A percentile compares a stretch with the other conserved stretches of the same genome.
Conservation (phyloP, 1,139 yeast genomes). For the Protomyces inundatus region DNA sequence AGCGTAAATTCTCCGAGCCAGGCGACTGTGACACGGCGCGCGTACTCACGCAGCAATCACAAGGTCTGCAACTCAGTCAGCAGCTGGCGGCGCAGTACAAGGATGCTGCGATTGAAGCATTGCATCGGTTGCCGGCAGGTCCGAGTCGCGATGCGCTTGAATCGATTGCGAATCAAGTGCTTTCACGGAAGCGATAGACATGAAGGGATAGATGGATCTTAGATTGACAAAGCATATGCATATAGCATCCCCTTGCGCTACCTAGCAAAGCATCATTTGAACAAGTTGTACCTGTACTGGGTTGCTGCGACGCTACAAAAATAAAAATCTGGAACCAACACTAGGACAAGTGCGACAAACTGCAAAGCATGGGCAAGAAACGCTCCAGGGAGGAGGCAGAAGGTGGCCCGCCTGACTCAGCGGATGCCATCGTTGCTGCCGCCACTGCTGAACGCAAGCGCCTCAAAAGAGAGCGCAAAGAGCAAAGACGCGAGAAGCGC, state of each 20-base stretch:
- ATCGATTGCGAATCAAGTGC: slow-evolving; percentile 72
- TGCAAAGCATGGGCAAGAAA: too few relatives aligned
- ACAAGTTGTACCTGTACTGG: too few relatives aligned
- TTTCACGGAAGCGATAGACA: slow-evolving; percentile 65
- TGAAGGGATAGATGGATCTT: background rate
- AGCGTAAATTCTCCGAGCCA: slow-evolving; percentile 68
- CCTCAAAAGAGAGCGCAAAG: background rate
- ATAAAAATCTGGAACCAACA: too few relatives aligned
- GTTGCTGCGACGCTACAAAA: too few relatives aligned
- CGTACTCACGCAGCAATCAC: slow-evolving; percentile 60
- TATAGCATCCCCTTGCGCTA: too few relatives aligned
- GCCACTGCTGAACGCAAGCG: background rate
- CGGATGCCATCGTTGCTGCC: background rate
- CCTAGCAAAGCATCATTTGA: too few relatives aligned
- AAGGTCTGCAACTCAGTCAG: slow-evolving; percentile 74
- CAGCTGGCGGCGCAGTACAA: slow-evolving; percentile 74
- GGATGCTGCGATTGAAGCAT: slow-evolving; percentile 63
- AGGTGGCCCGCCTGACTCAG: too few relatives aligned
- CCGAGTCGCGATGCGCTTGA: slow-evolving; percentile 86
- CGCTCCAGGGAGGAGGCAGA: too few relatives aligned
- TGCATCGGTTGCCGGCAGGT: slow-evolving; percentile 68
- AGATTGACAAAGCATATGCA: background rate
- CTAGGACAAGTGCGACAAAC: too few relatives aligned
- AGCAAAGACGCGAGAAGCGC: background rate
- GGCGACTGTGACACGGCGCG: slow-evolving; percentile 84